A percentile compares a stretch with the other conserved stretches of the same genome.
Conservation (phyloP, 768 basidiomycete genomes). For the Cystobasidium onofrii region DNA sequence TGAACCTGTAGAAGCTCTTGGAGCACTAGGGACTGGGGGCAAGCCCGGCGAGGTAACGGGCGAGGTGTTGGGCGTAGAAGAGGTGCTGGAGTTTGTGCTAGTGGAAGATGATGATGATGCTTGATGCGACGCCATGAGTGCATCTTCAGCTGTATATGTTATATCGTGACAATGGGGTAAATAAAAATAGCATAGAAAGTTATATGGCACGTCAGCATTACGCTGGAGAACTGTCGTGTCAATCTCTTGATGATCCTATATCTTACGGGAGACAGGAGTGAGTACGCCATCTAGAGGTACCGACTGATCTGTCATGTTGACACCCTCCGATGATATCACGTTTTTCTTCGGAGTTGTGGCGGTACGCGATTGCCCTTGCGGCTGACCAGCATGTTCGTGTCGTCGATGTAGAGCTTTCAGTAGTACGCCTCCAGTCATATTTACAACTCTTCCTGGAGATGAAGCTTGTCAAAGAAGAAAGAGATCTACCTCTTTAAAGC, state of each 20-base stretch:
- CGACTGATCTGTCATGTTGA: neutral
- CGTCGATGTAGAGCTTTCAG: neutral
- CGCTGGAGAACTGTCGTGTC: no score
- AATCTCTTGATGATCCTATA: no score
- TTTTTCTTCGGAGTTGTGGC: neutral
- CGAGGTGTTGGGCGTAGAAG: neutral
- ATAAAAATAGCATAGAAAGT: no score
- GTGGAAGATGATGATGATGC: no score
- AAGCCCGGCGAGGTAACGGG: neutral
- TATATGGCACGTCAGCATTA: no score
- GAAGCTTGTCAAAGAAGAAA: no score
- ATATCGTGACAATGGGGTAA: no score
- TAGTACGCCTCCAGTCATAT: neutral
- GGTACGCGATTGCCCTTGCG: neutral
- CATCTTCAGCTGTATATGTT: neutral
- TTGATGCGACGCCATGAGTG: neutral
- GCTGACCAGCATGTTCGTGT: neutral
- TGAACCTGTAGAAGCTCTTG: neutral
- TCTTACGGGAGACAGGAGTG: neutral
- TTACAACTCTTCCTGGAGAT: no score
- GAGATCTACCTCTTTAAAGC: no score
- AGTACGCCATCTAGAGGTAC: neutral
- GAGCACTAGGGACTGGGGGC: neutral
- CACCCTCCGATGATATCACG: neutral
- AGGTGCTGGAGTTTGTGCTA: neutral